Conservation (phyloP, 2,329 filamentous ascomycete species). For the Cercospora zeina region DNA sequence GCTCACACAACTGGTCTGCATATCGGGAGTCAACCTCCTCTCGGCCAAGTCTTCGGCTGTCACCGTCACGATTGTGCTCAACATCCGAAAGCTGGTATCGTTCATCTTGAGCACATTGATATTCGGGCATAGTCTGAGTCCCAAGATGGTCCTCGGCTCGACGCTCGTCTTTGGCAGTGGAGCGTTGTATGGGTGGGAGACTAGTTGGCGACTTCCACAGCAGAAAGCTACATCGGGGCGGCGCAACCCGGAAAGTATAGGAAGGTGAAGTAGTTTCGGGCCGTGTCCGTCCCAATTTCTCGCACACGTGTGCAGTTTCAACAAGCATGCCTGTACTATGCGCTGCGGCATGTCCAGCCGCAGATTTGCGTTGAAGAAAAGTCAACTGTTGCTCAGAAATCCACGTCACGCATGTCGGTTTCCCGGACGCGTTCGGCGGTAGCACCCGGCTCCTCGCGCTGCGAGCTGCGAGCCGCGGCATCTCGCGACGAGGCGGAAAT, state of each 20-base stretch:
- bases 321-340: background rate
- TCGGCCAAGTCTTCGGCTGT: slow-evolving; percentile 85
- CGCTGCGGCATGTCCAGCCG: background rate
- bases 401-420: slow-evolving; percentile 1
- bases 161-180: slow-evolving; percentile 85
- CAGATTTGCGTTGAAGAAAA: slow-evolving; percentile 6
- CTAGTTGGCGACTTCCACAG: slow-evolving; percentile 49
- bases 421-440: background rate
- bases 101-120: slow-evolving; percentile 88
- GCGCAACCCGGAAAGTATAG: background rate
- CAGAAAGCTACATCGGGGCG: slow-evolving; percentile 21
- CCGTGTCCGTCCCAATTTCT: background rate
- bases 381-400: background rate
- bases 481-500: background rate
- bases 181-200: slow-evolving; percentile 84
- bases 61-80: slow-evolving; percentile 94
- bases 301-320: background rate
- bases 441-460: background rate
- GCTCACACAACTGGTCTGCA: slow-evolving; percentile 89
- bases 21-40: slow-evolving; percentile 92
- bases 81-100: slow-evolving; percentile 90
- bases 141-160: slow-evolving; percentile 77
- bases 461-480: background rate
- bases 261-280: background rate
- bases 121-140: slow-evolving; percentile 80